Percentiles rank a stretch among this genome's conserved stretches.
These are phyloP conservation scores for Mortierella polycephala DNA, from an alignment of 371 early-diverging fungal genomes.

Conservation along the genomic window DNA sequence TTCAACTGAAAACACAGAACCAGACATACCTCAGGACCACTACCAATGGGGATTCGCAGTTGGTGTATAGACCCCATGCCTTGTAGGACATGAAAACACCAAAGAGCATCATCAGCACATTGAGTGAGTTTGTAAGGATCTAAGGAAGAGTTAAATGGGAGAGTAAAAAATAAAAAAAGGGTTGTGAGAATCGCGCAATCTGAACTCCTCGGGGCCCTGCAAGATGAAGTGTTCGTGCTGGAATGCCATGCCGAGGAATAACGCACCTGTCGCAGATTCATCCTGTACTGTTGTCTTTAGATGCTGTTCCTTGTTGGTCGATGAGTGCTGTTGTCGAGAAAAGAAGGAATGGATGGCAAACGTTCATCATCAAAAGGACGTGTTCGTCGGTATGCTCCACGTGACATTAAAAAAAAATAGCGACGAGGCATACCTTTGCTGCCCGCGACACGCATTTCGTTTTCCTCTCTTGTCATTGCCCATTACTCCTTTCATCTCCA, in stretches of 20 bases:
- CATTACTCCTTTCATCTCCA: not conserved
- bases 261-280: not conserved
- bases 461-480: not conserved
- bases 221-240: not conserved
- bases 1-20: not conserved
- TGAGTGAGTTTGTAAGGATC: slow-evolving; percentile 72
- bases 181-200: not conserved
- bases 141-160: slow-evolving; percentile 1
- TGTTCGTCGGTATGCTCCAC: too few relatives aligned
- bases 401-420: not conserved
- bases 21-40: slow-evolving; percentile 87
- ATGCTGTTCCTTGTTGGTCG: not conserved
- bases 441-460: not conserved
- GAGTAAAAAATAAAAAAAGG: not conserved
- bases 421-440: not conserved
- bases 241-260: not conserved
- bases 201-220: too few relatives aligned
- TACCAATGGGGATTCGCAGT: slow-evolving; percentile 98
- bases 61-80: slow-evolving; percentile 82
- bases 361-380: not conserved
- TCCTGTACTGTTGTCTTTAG: not conserved
- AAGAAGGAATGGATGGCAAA: not conserved
- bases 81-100: slow-evolving; percentile 99
- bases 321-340: not conserved
- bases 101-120: slow-evolving; percentile 85